phyloP scores from a whole-genome alignment of 352 stramenopile genomes.

The Phytophthora sansomeana region DNA sequence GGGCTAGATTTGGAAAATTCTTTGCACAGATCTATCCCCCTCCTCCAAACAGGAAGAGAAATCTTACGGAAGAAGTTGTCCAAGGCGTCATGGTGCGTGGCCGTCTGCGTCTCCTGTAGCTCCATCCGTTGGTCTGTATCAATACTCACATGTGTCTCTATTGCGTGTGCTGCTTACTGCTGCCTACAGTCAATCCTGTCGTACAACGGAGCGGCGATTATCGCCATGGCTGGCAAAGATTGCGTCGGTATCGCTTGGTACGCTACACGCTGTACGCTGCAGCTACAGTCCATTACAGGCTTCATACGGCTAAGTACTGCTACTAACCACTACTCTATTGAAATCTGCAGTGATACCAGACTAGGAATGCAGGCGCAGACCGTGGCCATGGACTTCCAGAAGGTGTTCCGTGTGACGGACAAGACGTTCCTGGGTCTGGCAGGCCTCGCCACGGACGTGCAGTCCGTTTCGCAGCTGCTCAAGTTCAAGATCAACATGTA shows the following conservation, averaged over 20 bases:
- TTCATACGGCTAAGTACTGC: background rate
- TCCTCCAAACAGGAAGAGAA: slow-evolving; percentile 22
- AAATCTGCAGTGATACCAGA: slow-evolving; percentile 90
- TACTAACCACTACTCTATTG: slow-evolving; percentile 12
- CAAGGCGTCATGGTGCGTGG: slow-evolving; percentile 46
- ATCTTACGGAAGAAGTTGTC: slow-evolving; percentile 29
- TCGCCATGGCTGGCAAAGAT: slow-evolving; percentile 99
- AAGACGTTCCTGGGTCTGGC: slow-evolving; percentile 96
- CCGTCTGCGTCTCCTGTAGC: background rate
- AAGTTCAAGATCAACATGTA: slow-evolving; percentile 98
- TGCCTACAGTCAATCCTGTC: slow-evolving; percentile 84
- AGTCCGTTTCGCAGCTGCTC: slow-evolving; percentile 96
- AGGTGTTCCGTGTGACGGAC: slow-evolving; percentile 98
- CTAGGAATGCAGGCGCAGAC: slow-evolving; percentile 97
- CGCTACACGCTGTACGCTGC: slow-evolving; percentile 3
- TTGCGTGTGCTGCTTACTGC: background rate
- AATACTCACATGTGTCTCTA: background rate
- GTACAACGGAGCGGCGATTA: slow-evolving; percentile 99
- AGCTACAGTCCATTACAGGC: background rate
- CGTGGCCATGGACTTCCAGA: slow-evolving; percentile 98
- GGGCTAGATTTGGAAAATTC: background rate
- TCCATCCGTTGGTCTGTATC: background rate
- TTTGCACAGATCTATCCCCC: slow-evolving; percentile 2
- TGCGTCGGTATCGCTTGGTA: slow-evolving; percentile 98
- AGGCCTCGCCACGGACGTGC: slow-evolving; percentile 98